A percentile compares a stretch with the other conserved stretches of the same genome.
Evolutionary conservation across 768 basidiomycete species (phyloP).

Genomic region (Candolleomyces aberdarensis): DNA sequence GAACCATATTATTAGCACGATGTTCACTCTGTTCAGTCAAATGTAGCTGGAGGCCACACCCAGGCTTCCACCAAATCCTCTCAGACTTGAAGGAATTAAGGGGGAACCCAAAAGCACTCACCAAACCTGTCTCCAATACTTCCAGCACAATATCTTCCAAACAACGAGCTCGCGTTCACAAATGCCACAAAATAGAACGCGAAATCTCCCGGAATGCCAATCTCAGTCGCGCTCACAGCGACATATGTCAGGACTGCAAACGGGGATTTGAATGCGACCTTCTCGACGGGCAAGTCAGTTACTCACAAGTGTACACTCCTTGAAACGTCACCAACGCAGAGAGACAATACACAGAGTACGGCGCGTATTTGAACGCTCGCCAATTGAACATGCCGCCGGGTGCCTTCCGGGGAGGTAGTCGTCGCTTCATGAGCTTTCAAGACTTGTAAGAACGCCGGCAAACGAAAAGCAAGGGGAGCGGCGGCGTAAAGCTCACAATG

Average conservation of each 20-base stretch:
- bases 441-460: background rate
- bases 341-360: constrained; percentile 56
- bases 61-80: too few relatives aligned
- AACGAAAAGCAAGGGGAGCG: background rate
- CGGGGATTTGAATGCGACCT: constrained; percentile 13
- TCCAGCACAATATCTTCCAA: constrained; percentile 59
- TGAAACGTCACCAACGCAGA: constrained; percentile 59
- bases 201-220: constrained; percentile 48
- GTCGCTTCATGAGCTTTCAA: constrained; percentile 39
- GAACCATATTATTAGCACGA: too few relatives aligned
- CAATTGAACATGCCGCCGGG: constrained; percentile 59
- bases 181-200: constrained; percentile 66
- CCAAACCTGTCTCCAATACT: constrained; percentile 54
- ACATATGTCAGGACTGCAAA: constrained; percentile 66
- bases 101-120: constrained; percentile 16
- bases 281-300: background rate
- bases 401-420: constrained; percentile 51
- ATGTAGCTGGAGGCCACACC: too few relatives aligned
- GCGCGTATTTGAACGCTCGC: constrained; percentile 45
- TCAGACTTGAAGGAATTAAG: too few relatives aligned
- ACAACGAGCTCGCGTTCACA: constrained; percentile 60
- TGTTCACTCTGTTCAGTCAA: too few relatives aligned
- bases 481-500: constrained; percentile 30
- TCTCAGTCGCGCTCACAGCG: constrained; percentile 48
- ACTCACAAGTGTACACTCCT: constrained; percentile 64